Evolutionary conservation across 2,329 filamentous ascomycete genomes (phyloP).

Genomic region (Helminthosporium solani): DNA sequence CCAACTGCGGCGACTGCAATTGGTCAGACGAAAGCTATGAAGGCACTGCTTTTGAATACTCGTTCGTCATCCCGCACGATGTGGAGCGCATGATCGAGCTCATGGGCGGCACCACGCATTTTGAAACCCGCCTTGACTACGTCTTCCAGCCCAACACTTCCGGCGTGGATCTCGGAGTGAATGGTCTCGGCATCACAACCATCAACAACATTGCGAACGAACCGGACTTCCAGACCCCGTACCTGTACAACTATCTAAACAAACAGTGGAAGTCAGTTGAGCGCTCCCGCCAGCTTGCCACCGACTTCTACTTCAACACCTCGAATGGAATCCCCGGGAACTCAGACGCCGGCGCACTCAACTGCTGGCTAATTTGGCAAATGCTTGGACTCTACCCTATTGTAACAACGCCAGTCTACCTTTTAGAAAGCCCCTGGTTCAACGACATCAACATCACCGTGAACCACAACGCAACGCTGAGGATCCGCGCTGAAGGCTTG

Average conservation of each 20-base stretch:
- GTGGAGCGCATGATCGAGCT: slow-evolving; percentile 45
- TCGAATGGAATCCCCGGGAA: slow-evolving; percentile 49
- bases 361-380: slow-evolving; percentile 54
- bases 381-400: slow-evolving; percentile 53
- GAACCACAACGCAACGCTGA: slow-evolving; percentile 42
- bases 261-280: slow-evolving; percentile 41
- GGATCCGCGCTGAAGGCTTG: slow-evolving; percentile 47
- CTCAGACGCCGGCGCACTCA: slow-evolving; percentile 50
- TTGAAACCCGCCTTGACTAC: slow-evolving; percentile 46
- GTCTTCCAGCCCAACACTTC: slow-evolving; percentile 44
- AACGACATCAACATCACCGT: slow-evolving; percentile 40
- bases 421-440: slow-evolving; percentile 51
- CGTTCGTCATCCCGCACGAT: slow-evolving; percentile 47
- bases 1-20: slow-evolving; percentile 45
- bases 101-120: slow-evolving; percentile 44
- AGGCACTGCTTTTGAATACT: slow-evolving; percentile 47
- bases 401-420: slow-evolving; percentile 51
- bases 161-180: slow-evolving; percentile 37
- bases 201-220: slow-evolving; percentile 45
- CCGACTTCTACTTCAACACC: slow-evolving; percentile 45
- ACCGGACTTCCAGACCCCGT: slow-evolving; percentile 44
- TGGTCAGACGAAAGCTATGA: slow-evolving; percentile 47
- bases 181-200: slow-evolving; percentile 38
- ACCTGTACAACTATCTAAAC: slow-evolving; percentile 46
- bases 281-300: slow-evolving; percentile 36